These are phyloP conservation scores for Rhynchosporium secalis DNA, from an alignment of 2,329 filamentous ascomycete species.

Conservation along the genomic window DNA sequence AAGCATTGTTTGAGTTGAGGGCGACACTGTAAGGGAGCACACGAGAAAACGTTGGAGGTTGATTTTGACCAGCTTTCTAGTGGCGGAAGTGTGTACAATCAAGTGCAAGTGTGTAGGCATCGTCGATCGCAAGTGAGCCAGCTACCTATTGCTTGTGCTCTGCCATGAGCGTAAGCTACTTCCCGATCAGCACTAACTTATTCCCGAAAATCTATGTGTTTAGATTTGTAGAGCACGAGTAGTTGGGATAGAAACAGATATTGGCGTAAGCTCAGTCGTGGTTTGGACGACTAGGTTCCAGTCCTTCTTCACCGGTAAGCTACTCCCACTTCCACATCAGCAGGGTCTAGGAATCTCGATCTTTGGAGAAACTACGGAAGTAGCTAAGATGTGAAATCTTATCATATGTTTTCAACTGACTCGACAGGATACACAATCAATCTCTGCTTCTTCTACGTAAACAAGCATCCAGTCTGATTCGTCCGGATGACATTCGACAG, in stretches of 20 bases:
- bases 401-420: too few species aligned
- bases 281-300: conserved; percentile 42
- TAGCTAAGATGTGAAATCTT: too few species aligned
- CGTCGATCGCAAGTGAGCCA: conserved; percentile 44
- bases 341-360: conserved; percentile 30
- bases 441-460: background rate
- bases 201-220: conserved; percentile 38
- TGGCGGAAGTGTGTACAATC: conserved; percentile 1
- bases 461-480: conserved; percentile 5
- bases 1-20: background rate
- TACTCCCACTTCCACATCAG: too few species aligned
- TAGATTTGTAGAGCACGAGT: conserved; percentile 37
- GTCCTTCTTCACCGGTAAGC: conserved; percentile 27
- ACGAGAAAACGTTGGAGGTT: background rate
- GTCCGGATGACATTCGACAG: conserved; percentile 8
- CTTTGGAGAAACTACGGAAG: conserved; percentile 35
- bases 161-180: conserved; percentile 44
- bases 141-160: conserved; percentile 43
- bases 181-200: conserved; percentile 42
- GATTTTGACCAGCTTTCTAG: too few species aligned
- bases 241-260: conserved; percentile 42
- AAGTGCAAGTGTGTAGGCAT: conserved; percentile 41
- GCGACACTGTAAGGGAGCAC: background rate
- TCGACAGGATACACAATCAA: too few species aligned
- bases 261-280: conserved; percentile 39